These are phyloP conservation scores for Xylariaceae sp. DNA, from an alignment of 2,329 filamentous ascomycete genomes.

Conservation along the genomic window DNA sequence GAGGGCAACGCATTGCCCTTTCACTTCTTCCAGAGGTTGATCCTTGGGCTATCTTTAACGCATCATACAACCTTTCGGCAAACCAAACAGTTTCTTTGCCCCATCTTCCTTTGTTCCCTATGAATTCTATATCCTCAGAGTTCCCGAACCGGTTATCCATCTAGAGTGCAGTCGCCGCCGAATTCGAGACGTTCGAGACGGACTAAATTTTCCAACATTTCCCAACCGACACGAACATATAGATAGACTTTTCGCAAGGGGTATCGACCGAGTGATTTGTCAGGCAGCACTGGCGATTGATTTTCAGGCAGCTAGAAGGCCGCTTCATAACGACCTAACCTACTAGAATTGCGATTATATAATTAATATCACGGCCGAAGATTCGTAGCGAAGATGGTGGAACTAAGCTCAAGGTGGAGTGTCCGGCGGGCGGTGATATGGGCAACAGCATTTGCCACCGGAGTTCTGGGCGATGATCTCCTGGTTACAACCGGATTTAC, in stretches of 20 bases:
- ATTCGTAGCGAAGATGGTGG: conserved; percentile 32
- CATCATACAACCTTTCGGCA: conserved; percentile 28
- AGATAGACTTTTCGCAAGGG: conserved; percentile 14
- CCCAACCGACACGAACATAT: conserved; percentile 21
- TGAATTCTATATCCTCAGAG: conserved; percentile 11
- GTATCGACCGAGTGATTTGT: conserved; percentile 17
- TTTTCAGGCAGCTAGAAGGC: conserved; percentile 14
- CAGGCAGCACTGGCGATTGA: conserved; percentile 26
- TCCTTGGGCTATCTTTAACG: conserved; percentile 52
- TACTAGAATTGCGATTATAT: conserved; percentile 21
- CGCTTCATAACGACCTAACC: conserved; percentile 13
- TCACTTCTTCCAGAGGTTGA: conserved; percentile 59
- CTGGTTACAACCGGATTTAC: conserved; percentile 81
- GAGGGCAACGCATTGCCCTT: conserved; percentile 36
- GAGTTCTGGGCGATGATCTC: conserved; percentile 67
- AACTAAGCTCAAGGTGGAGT: conserved; percentile 33
- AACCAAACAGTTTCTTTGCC: conserved; percentile 18
- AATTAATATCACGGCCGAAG: conserved; percentile 12
- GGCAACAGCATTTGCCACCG: conserved; percentile 43
- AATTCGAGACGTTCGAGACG: conserved; percentile 11
- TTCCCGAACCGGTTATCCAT: conserved; percentile 19
- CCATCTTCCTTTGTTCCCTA: conserved; percentile 23
- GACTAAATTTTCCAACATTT: conserved; percentile 9
- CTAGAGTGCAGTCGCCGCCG: conserved; percentile 8
- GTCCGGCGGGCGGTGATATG: conserved; percentile 36